phyloP scores from a whole-genome alignment of 495 filamentous ascomycete species.

The Halenospora varia region DNA sequence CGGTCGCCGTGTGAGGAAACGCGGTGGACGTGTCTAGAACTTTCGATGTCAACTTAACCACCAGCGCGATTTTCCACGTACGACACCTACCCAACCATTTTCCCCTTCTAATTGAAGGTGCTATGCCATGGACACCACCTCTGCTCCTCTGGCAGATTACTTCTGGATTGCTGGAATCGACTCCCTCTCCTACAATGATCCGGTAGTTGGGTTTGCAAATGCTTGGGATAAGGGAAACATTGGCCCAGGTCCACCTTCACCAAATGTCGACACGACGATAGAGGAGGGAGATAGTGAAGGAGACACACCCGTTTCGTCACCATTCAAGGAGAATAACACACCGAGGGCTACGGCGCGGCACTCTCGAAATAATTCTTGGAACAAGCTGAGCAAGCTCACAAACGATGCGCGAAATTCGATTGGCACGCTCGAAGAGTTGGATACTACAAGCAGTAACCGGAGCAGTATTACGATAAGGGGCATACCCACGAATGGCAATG shows the following conservation, averaged over 20 bases:
- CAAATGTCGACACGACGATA: slow-evolving; percentile 66
- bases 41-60: slow-evolving; percentile 13
- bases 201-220: slow-evolving; percentile 22
- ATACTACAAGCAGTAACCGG: slow-evolving; percentile 74
- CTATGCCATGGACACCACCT: slow-evolving; percentile 50
- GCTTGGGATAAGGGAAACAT: slow-evolving; percentile 28
- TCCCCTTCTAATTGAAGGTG: background rate
- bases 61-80: background rate
- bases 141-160: slow-evolving; percentile 89
- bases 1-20: background rate
- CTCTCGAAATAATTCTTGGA: slow-evolving; percentile 60
- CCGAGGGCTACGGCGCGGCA: slow-evolving; percentile 54
- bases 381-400: slow-evolving; percentile 61
- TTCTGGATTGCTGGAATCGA: slow-evolving; percentile 98
- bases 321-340: slow-evolving; percentile 23
- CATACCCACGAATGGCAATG: slow-evolving; percentile 20
- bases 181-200: slow-evolving; percentile 59
- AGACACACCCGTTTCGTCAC: slow-evolving; percentile 44
- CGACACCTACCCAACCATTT: background rate
- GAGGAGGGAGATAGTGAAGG: slow-evolving; percentile 68
- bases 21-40: background rate
- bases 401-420: slow-evolving; percentile 62
- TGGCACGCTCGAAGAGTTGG: slow-evolving; percentile 53
- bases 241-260: slow-evolving; percentile 16
- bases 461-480: slow-evolving; percentile 80